phyloP scores from a whole-genome alignment of 805 yeast genomes.

The Saccharomyces kudriavzevii region DNA sequence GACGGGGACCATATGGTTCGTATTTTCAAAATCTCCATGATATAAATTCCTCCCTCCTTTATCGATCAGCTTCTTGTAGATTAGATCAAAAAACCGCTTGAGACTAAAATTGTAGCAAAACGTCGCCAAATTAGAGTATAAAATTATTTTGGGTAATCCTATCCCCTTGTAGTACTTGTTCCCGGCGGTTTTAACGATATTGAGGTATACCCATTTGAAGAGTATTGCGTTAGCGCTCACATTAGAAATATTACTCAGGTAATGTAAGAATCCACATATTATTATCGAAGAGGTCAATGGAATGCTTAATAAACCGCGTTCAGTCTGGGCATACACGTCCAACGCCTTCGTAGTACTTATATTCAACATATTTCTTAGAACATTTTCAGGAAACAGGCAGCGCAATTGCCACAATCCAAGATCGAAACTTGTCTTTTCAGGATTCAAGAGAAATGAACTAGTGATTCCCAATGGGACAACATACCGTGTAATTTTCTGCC shows the following conservation, averaged over 20 bases:
- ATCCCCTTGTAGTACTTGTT: neutral
- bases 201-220: neutral
- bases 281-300: slow-evolving; percentile 11
- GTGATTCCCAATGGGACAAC: slow-evolving; percentile 2
- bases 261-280: slow-evolving; percentile 14
- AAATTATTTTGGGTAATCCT: neutral
- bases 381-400: slow-evolving; percentile 22
- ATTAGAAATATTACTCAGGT: neutral
- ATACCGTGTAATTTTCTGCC: slow-evolving; percentile 3
- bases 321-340: slow-evolving; percentile 21
- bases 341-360: slow-evolving; percentile 23
- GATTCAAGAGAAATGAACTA: slow-evolving; percentile 5
- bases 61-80: neutral
- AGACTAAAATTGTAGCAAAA: neutral
- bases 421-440: slow-evolving; percentile 16
- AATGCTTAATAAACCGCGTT: slow-evolving; percentile 16
- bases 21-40: neutral
- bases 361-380: slow-evolving; percentile 15
- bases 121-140: neutral
- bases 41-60: neutral
- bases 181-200: neutral
- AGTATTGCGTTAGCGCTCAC: neutral
- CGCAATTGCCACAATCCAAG: slow-evolving; percentile 24
- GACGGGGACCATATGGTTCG: neutral
- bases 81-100: neutral